A percentile compares a stretch with the other conserved stretches of the same genome.
phyloP scores from a whole-genome alignment of 345 rosid species.

The Abelmoschus esculentus region DNA sequence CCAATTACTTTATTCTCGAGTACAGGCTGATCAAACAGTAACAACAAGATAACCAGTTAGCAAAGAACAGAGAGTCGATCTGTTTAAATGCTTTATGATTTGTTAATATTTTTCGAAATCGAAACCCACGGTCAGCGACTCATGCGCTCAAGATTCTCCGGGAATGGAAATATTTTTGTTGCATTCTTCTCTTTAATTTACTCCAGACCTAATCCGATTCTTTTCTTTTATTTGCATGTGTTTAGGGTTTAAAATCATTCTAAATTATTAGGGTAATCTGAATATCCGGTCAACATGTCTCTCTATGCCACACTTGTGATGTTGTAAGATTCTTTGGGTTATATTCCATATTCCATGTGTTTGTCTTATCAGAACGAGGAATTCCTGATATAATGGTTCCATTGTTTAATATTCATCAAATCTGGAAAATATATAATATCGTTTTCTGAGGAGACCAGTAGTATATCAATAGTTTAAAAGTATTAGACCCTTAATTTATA shows the following conservation, averaged over 20 bases:
- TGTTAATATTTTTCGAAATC: constrained; percentile 33
- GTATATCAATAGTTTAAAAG: too few species aligned
- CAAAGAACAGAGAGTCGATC: neutral
- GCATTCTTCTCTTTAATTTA: constrained; percentile 13
- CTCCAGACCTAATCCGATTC: constrained; percentile 18
- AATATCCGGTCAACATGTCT: constrained; percentile 54
- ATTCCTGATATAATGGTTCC: neutral
- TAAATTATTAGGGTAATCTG: neutral
- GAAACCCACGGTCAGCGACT: constrained; percentile 79
- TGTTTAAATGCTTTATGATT: constrained; percentile 16
- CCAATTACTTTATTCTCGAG: neutral
- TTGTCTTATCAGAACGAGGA: constrained; percentile 49
- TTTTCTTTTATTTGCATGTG: constrained; percentile 11
- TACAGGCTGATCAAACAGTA: neutral
- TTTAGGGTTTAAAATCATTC: constrained; percentile 24
- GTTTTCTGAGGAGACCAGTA: neutral
- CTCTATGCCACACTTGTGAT: too few species aligned
- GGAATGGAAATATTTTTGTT: constrained; percentile 34
- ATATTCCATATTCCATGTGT: constrained; percentile 85
- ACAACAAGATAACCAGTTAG: neutral
- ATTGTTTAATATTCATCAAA: neutral
- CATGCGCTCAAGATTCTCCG: constrained; percentile 97
- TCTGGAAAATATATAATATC: neutral
- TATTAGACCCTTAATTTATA: neutral
- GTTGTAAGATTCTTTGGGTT: constrained; percentile 34